These are phyloP conservation scores for Penicillium coprophilum DNA, from an alignment of 495 filamentous ascomycete species.

Conservation along the genomic window DNA sequence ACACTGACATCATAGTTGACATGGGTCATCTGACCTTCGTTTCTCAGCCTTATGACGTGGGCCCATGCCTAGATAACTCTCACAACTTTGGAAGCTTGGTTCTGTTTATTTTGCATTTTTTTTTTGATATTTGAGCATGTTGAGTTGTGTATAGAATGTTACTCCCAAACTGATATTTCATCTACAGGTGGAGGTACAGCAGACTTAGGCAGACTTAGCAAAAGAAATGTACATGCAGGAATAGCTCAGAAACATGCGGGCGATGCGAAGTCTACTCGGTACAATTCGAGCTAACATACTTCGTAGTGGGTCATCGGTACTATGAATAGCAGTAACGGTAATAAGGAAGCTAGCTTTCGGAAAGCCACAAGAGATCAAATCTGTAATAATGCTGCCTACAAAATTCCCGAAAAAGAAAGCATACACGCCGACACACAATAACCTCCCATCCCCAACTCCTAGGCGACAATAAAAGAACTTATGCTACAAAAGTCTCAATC, in stretches of 20 bases:
- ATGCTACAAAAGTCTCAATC: neutral
- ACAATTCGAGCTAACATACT: neutral
- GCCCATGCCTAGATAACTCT: no score
- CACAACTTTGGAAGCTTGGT: neutral
- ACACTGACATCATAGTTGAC: no score
- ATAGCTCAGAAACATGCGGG: neutral
- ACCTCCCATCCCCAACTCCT: neutral
- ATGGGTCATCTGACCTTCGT: slow-evolving; percentile 6
- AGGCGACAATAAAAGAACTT: neutral
- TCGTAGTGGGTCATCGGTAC: neutral
- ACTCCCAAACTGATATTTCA: neutral
- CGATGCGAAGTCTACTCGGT: neutral
- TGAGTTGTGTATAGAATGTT: neutral
- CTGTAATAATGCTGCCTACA: slow-evolving; percentile 10
- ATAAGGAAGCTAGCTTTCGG: neutral
- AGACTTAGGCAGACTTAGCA: neutral
- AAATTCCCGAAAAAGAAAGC: neutral
- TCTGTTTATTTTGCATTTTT: neutral
- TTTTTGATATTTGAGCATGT: neutral
- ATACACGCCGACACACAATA: neutral
- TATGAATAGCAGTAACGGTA: slow-evolving; percentile 1
- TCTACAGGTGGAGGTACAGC: neutral
- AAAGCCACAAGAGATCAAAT: slow-evolving; percentile 3
- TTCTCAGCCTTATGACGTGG: slow-evolving; percentile 33
- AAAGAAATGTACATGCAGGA: neutral